These are phyloP conservation scores for Starmerella sp. DNA, from an alignment of 805 yeast genomes.

Conservation along the genomic window DNA sequence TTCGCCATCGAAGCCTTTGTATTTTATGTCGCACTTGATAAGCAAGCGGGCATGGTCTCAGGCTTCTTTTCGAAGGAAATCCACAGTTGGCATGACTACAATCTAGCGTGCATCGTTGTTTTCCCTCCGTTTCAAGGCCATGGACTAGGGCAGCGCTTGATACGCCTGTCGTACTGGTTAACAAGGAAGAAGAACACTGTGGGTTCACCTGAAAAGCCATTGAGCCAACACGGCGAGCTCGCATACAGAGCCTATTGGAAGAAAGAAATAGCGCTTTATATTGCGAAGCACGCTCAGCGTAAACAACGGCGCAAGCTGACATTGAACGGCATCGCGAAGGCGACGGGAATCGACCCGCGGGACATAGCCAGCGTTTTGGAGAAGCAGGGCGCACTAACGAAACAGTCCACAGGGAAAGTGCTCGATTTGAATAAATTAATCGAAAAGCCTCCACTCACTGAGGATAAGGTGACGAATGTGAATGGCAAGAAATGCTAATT, in stretches of 20 bases:
- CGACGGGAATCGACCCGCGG: conserved; percentile 29
- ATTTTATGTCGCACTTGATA: conserved; percentile 45
- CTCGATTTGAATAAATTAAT: neutral
- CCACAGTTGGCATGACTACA: conserved; percentile 59
- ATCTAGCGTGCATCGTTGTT: conserved; percentile 79
- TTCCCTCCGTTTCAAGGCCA: conserved; percentile 86
- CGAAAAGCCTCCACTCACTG: neutral
- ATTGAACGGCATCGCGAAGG: conserved; percentile 23
- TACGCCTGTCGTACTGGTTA: conserved; percentile 71
- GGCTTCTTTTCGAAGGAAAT: conserved; percentile 89
- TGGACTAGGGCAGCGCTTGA: conserved; percentile 65
- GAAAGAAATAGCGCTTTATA: conserved; percentile 32
- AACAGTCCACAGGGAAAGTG: neutral
- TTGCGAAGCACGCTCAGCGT: neutral
- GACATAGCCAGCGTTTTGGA: conserved; percentile 29
- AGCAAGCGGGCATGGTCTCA: conserved; percentile 40
- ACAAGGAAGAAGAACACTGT: conserved; percentile 50
- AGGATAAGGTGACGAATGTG: neutral
- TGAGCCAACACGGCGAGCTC: conserved; percentile 67
- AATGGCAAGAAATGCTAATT: neutral
- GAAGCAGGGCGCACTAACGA: conserved; percentile 24
- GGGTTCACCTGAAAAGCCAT: conserved; percentile 89
- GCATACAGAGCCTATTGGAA: conserved; percentile 75
- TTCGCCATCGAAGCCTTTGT: conserved; percentile 70
- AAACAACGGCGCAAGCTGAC: conserved; percentile 12